Percentiles rank a stretch among this genome's conserved stretches.
These are phyloP conservation scores for Candida cerambycidarum DNA, from an alignment of 805 yeast species.

Conservation along the genomic window DNA sequence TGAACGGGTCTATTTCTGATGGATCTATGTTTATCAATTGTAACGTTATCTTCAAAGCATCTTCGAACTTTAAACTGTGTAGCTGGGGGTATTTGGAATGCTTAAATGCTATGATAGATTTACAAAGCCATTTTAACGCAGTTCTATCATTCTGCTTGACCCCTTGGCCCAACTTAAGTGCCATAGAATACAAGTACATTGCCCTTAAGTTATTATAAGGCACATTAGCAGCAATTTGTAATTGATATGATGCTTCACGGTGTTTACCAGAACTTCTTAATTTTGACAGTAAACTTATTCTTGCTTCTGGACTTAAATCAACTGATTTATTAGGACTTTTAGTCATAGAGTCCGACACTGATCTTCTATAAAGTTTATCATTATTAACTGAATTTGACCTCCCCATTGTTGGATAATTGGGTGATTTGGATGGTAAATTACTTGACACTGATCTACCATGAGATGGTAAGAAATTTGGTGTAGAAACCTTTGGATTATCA, in stretches of 20 bases:
- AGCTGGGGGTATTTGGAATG: slow-evolving; percentile 24
- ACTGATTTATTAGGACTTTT: slow-evolving; percentile 8
- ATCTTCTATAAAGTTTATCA: slow-evolving; percentile 6
- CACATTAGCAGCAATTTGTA: slow-evolving; percentile 61
- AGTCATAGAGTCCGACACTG: slow-evolving; percentile 11
- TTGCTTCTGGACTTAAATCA: slow-evolving; percentile 29
- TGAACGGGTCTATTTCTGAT: slow-evolving; percentile 25
- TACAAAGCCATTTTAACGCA: slow-evolving; percentile 60
- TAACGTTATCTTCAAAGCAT: slow-evolving; percentile 25
- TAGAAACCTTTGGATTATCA: slow-evolving; percentile 8
- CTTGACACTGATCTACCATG: slow-evolving; percentile 5
- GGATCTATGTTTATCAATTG: slow-evolving; percentile 23
- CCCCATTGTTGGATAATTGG: background rate
- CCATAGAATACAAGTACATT: slow-evolving; percentile 66
- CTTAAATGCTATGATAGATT: slow-evolving; percentile 32
- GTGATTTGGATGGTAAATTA: slow-evolving; percentile 3
- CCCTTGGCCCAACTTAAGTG: slow-evolving; percentile 69
- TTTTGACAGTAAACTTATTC: slow-evolving; percentile 46
- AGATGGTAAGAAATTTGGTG: background rate
- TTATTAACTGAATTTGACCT: slow-evolving; percentile 2
- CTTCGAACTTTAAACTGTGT: slow-evolving; percentile 27
- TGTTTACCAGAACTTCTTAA: slow-evolving; percentile 58
- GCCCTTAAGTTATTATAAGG: slow-evolving; percentile 59
- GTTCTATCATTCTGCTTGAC: slow-evolving; percentile 53
- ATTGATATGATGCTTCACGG: slow-evolving; percentile 67